phyloP scores from a whole-genome alignment of 2,329 filamentous ascomycete genomes.

The Phyllosticta citrichinensis region DNA sequence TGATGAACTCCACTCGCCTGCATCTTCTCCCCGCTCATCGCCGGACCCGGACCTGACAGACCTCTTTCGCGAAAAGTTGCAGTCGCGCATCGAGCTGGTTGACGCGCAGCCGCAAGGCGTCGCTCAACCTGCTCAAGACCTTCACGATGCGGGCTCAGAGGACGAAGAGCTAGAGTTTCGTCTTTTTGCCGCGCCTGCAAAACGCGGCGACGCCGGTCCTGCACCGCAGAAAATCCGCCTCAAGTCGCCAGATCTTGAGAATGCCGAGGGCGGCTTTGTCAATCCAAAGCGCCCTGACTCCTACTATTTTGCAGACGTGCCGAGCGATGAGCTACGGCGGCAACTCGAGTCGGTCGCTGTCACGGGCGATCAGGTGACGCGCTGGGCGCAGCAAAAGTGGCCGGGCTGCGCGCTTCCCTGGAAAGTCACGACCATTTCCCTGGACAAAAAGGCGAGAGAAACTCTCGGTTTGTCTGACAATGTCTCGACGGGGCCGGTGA shows the following conservation, averaged over 20 bases:
- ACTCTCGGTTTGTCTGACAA: background rate
- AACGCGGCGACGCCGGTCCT: conserved; percentile 15
- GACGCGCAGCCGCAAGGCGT: background rate
- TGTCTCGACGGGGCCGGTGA: conserved; percentile 5
- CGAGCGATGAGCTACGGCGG: background rate
- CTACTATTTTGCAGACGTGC: background rate
- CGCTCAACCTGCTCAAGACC: background rate
- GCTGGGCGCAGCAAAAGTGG: conserved; percentile 23
- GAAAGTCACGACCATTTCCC: conserved; percentile 23
- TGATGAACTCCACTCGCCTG: conserved; percentile 24
- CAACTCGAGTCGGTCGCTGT: conserved; percentile 15
- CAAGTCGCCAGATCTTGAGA: conserved; percentile 20
- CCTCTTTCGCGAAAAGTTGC: conserved; percentile 20
- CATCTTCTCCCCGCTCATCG: conserved; percentile 23
- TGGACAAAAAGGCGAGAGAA: conserved; percentile 12
- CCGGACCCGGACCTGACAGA: conserved; percentile 24
- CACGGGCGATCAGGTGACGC: conserved; percentile 19
- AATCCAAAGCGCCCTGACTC: conserved; percentile 9
- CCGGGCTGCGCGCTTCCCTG: conserved; percentile 26
- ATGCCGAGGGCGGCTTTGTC: conserved; percentile 14
- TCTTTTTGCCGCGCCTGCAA: background rate
- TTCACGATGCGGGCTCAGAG: background rate
- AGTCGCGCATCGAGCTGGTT: conserved; percentile 14
- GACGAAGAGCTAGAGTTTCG: background rate
- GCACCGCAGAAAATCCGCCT: conserved; percentile 23